Base-by-base conservation (phyloP, 371 early-diverging fungal genomes). In the Syncephalis plumigaleata region DNA sequence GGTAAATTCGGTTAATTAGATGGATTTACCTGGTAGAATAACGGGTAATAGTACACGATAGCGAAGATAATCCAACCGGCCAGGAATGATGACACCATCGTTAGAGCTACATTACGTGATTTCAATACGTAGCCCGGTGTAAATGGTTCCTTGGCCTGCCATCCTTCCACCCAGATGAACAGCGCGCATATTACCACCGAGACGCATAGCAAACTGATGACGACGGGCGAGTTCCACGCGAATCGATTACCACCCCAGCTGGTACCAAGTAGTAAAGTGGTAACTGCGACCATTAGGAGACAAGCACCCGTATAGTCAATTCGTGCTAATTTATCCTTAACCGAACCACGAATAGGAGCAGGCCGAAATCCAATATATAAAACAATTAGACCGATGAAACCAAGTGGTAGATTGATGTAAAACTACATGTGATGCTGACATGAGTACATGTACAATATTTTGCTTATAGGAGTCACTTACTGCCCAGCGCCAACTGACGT, bases 371-470 rank as follows among this genome's bases (percentile, higher is more conserved):
- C 24, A 39, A 77, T 65, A 9, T 71, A 20, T 1, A 77, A 38
- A n/a, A 79, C 1, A 63, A 42, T 36, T 27, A 76, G 52, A 1
- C 77, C 55, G 21, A 80, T 50, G 3, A 57, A 69, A 11, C 78
- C 67, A n/a, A 82, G 40, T 1, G 84, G 86, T 20, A 86, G 51
- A 59, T 86, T 83, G 53, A 84, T 73, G 64, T 77, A 83, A 58
- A 85, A 86, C n/a, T 31, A n/a, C n/a, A n/a, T n/a, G 16, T 21
- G 8, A 40, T 21, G 3, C 4, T 18, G 7, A 5, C 4, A 18
- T 16, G 4, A 21, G 8, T 31, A 31, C 7, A 31, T 31, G 4
- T 7, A 7, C 31, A 31, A 7, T 7, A 31, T 11, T 7, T 7
- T 31, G 31, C 7, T 31, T n/a, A n/a, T n/a, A n/a, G 11, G 4